These are phyloP conservation scores for Trichoderma parareesei DNA, from an alignment of 495 filamentous ascomycete species.

Conservation along the genomic window DNA sequence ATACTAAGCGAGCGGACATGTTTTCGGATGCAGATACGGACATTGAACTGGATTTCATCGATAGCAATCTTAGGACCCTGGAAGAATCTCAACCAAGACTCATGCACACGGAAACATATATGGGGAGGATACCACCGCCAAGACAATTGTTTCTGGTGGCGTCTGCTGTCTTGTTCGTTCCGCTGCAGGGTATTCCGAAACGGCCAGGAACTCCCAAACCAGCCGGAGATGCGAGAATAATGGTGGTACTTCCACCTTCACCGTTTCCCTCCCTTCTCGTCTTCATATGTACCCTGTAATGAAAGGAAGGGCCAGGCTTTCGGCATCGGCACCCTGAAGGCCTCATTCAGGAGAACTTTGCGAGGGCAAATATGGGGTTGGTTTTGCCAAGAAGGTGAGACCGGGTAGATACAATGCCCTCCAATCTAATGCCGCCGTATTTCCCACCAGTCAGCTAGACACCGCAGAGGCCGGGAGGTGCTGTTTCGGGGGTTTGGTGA, in stretches of 20 bases:
- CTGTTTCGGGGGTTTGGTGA: not conserved
- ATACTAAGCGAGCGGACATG: not conserved
- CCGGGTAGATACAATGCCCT: not conserved
- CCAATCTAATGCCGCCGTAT: not conserved
- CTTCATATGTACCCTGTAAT: too few relatives aligned
- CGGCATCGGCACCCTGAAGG: not conserved
- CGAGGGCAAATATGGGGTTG: not conserved
- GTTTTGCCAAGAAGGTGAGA: conserved; percentile 5
- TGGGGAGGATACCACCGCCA: not conserved
- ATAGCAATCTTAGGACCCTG: too few relatives aligned
- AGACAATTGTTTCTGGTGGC: not conserved
- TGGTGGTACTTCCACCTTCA: too few relatives aligned
- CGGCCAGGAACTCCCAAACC: not conserved
- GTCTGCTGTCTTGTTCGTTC: not conserved
- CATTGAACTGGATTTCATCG: too few relatives aligned
- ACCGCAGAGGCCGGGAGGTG: not conserved
- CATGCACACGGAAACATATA: too few relatives aligned
- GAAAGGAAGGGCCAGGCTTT: not conserved
- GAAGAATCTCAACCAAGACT: too few relatives aligned
- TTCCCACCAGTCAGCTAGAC: not conserved
- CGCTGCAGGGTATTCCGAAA: not conserved
- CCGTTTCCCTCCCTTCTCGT: too few relatives aligned
- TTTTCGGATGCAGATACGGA: too few relatives aligned
- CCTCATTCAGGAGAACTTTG: too few relatives aligned
- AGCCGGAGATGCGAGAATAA: too few relatives aligned